Conservation (phyloP, 2,329 filamentous ascomycete species). For the Cephalotrichum gorgonifer region DNA sequence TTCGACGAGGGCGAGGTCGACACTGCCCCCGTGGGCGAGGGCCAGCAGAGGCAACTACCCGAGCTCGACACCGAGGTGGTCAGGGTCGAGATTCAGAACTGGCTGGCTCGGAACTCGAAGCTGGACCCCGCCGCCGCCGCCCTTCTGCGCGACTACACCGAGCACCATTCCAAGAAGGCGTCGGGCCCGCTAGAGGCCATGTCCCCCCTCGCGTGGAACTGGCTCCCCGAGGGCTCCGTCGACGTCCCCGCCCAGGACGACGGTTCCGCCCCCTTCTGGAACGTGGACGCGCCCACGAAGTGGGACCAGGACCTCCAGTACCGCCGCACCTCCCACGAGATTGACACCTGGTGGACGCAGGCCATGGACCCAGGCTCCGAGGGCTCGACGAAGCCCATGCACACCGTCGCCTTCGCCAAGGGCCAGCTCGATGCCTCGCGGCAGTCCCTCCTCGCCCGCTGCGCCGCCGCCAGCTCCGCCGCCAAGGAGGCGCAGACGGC, state of each 20-base stretch:
- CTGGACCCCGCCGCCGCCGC: conserved; percentile 45
- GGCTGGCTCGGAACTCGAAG: conserved; percentile 49
- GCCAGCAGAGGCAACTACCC: conserved; percentile 35
- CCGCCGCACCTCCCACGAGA: conserved; percentile 51
- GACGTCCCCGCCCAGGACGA: conserved; percentile 26
- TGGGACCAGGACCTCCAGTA: conserved; percentile 49
- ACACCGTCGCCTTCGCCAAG: conserved; percentile 49
- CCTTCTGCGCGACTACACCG: conserved; percentile 44
- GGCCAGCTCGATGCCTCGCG: conserved; percentile 40
- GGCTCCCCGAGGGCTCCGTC: conserved; percentile 31
- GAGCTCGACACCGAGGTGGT: conserved; percentile 43
- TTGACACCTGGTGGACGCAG: conserved; percentile 55
- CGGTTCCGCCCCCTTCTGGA: conserved; percentile 37
- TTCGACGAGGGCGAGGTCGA: conserved; percentile 43
- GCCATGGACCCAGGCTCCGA: conserved; percentile 51
- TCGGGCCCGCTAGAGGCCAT: conserved; percentile 39
- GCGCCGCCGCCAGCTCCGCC: conserved; percentile 3
- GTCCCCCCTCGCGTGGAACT: conserved; percentile 44
- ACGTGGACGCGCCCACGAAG: conserved; percentile 41
- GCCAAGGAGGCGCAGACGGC: conserved; percentile 3
- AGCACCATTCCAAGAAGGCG: conserved; percentile 35
- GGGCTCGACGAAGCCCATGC: conserved; percentile 42
- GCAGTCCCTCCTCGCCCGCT: conserved; percentile 7
- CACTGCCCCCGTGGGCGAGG: conserved; percentile 22
- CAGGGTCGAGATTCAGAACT: conserved; percentile 51